Base-by-base conservation (phyloP, 2,329 filamentous ascomycete genomes). In the Colletotrichum liriopes region DNA sequence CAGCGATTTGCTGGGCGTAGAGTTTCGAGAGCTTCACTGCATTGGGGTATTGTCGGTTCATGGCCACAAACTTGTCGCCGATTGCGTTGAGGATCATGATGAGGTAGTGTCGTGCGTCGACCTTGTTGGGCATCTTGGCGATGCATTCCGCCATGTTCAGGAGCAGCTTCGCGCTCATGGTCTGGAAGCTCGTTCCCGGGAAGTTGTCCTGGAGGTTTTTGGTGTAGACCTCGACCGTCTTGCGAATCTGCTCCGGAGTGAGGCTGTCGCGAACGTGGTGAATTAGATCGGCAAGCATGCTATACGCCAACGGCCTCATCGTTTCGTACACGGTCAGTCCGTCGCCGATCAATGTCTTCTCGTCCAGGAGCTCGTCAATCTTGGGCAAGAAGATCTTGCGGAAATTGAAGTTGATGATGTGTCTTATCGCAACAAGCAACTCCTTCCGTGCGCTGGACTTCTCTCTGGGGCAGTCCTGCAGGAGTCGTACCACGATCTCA, bases 401-500 rank as follows among this genome's bases (percentile, higher is more conserved):
- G 77, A 98, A 98, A 79, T 98, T 98, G 84, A 98, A 98, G 83
- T 98, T 99, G 82, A 99, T 98, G 77, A 99, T 98, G 79, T 99
- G 97, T 29, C 97, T 90, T 71, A 99, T 98, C 0, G 96, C 97
- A 64, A 99, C 96, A 54, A 99, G 85, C 26, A 99, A 87, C 82
- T 99, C 96, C 81, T 99, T 99, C 23, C 97, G 90, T 1, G 96
- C 94, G 3, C 93, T 93, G 0, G 96, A 98, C 79, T 98, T 98
- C 83, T 98, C 96, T 61, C 96, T 88, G 0, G 96, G 96, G 72
- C 96, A 98, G 79, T 99, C 96, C 78, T 97, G 94, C 56, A 99
- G 86, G 56, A 99, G 84, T 7, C 96, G 91, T 8, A 99, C 94
- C 3, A 98, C 94, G 47, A 98, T 96, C 43, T 93, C 92, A 0